A percentile compares a stretch with the other conserved stretches of the same genome.
These are phyloP conservation scores for Aristolochia fimbriata DNA, from an alignment of 164 flowering plant species.

Conservation along the genomic window DNA sequence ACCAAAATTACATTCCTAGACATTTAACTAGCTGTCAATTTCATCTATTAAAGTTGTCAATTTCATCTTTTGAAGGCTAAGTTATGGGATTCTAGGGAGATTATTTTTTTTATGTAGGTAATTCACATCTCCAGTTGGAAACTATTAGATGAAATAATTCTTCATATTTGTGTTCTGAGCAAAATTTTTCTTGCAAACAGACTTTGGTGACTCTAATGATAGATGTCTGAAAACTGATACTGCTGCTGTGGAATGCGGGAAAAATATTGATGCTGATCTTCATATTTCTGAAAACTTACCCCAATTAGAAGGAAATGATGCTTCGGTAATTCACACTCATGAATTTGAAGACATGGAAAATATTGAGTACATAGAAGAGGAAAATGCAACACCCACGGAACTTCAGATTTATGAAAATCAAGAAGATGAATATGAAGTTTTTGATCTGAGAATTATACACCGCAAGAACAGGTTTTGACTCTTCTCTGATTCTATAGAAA, in stretches of 20 bases:
- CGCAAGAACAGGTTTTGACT: slow-evolving; percentile 67
- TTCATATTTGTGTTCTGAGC: no score
- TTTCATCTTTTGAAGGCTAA: no score
- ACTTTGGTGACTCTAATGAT: no score
- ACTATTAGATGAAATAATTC: no score
- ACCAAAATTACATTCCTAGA: no score
- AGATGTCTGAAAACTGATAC: background rate
- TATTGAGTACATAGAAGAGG: slow-evolving; percentile 26
- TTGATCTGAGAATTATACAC: slow-evolving; percentile 75
- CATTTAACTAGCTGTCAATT: no score
- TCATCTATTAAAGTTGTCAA: no score
- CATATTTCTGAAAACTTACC: slow-evolving; percentile 18
- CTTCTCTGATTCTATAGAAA: background rate
- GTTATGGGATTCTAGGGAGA: no score
- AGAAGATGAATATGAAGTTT: slow-evolving; percentile 74
- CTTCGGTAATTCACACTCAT: slow-evolving; percentile 17
- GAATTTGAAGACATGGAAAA: slow-evolving; percentile 17
- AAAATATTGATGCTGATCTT: slow-evolving; percentile 8
- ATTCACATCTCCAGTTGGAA: no score
- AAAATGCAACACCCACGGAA: slow-evolving; percentile 29
- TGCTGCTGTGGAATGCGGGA: slow-evolving; percentile 11
- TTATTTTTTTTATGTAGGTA: no score
- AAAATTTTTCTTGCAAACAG: no score
- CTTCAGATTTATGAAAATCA: slow-evolving; percentile 20
- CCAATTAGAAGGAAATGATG: slow-evolving; percentile 10